Conservation (phyloP, 2,329 filamentous ascomycete species). For the Fusarium verrucosum region DNA sequence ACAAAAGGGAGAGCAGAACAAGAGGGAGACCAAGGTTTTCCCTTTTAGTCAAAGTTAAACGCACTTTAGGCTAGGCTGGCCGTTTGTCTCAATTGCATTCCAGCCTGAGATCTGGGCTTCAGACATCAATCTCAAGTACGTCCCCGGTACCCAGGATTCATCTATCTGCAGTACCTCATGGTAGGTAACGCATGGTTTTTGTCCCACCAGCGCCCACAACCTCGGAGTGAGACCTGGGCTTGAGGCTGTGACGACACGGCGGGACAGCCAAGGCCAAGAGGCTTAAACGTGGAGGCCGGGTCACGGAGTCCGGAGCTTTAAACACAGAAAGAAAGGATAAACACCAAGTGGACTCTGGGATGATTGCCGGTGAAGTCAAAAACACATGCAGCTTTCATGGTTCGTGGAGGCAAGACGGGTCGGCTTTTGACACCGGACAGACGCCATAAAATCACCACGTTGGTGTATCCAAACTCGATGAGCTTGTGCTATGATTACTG, state of each 20-base stretch:
- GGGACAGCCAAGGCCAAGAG: background rate
- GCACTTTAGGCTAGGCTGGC: constrained; percentile 8
- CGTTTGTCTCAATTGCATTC: background rate
- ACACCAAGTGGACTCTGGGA: background rate
- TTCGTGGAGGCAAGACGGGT: background rate
- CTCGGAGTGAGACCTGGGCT: background rate
- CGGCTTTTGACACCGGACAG: background rate
- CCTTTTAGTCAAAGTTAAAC: background rate
- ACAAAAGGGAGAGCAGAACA: constrained; percentile 6
- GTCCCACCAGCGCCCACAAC: background rate
- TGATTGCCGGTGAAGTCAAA: background rate
- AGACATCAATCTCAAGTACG: constrained; percentile 6
- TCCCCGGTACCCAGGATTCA: constrained; percentile 17
- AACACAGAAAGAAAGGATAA: background rate
- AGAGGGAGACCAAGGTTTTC: background rate
- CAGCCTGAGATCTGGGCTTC: constrained; percentile 16
- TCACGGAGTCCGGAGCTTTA: background rate
- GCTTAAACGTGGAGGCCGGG: background rate
- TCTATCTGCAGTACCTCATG: background rate
- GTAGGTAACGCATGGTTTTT: too few relatives aligned
- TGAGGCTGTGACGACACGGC: constrained; percentile 3
- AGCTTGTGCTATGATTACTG: background rate
- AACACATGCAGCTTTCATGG: background rate
- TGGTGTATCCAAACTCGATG: background rate
- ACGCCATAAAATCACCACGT: background rate